A percentile compares a stretch with the other conserved stretches of the same genome.
Evolutionary conservation across 1,284 basidiomycete species (phyloP).

Genomic region (Ustilago hordei): DNA sequence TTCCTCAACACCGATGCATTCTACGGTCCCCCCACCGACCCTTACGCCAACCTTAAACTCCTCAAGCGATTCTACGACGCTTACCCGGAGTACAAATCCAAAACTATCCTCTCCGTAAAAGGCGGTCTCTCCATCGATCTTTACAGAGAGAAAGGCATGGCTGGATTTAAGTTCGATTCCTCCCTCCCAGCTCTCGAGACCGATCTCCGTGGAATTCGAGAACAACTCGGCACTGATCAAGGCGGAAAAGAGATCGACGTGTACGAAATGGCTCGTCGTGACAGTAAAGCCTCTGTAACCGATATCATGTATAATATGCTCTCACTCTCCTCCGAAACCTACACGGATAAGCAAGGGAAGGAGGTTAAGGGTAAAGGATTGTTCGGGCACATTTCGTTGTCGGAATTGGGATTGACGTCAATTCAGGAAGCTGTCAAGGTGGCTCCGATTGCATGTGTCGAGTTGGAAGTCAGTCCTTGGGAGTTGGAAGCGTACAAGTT

Average conservation of each 20-base stretch:
- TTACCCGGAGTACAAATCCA: conserved; percentile 74
- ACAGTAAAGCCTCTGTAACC: conserved; percentile 29
- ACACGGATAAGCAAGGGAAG: conserved; percentile 32
- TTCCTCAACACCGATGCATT: conserved; percentile 72
- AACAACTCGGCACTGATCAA: conserved; percentile 51
- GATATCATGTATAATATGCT: conserved; percentile 56
- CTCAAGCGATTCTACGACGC: conserved; percentile 72
- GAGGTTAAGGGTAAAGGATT: conserved; percentile 53
- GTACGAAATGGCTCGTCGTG: conserved; percentile 58
- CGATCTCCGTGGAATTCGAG: conserved; percentile 43
- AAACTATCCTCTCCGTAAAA: conserved; percentile 73
- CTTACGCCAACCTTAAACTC: conserved; percentile 71
- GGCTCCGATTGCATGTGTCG: conserved; percentile 73
- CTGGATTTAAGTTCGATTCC: conserved; percentile 37
- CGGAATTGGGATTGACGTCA: conserved; percentile 55
- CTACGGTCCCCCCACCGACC: conserved; percentile 70
- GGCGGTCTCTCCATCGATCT: conserved; percentile 69
- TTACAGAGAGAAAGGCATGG: conserved; percentile 39
- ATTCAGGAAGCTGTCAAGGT: conserved; percentile 55
- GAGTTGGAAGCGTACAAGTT: conserved; percentile 72
- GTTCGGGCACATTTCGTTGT: conserved; percentile 61
- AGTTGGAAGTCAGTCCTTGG: conserved; percentile 78
- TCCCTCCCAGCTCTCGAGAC: conserved; percentile 40
- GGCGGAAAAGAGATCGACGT: conserved; percentile 59
- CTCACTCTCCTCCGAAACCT: conserved; percentile 37